Conservation (phyloP, 306 rosid genomes). For the Pterocarpus santalinus region DNA sequence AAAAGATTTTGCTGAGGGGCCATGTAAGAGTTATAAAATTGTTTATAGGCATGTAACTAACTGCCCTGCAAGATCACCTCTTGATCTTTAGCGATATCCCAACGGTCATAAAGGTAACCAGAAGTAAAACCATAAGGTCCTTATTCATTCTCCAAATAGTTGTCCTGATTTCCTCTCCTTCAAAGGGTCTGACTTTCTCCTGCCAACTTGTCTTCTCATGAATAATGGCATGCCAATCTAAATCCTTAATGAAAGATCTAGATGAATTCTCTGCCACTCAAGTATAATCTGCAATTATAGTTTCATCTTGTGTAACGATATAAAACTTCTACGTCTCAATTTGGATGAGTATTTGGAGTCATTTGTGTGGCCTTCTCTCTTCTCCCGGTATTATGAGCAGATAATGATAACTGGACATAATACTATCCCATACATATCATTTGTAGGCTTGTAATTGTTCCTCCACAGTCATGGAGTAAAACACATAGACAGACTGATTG, state of each 20-base stretch:
- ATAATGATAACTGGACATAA: conserved; percentile 2
- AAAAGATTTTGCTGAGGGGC: neutral
- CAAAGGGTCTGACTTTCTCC: neutral
- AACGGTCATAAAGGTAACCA: neutral
- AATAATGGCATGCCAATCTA: neutral
- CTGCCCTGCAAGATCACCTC: neutral
- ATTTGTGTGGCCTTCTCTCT: neutral
- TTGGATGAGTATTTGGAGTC: conserved; percentile 18
- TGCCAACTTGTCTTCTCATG: neutral
- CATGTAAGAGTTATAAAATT: neutral
- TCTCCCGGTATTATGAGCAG: neutral
- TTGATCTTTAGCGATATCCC: conserved; percentile 10
- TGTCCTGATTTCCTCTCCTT: neutral
- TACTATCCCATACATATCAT: conserved; percentile 9
- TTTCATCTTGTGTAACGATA: neutral
- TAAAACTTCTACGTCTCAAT: neutral
- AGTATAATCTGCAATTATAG: neutral
- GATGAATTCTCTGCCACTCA: conserved; percentile 9
- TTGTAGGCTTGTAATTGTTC: conserved; percentile 10
- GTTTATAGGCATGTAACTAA: neutral
- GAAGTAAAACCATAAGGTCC: conserved; percentile 5
- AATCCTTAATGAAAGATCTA: conserved; percentile 13
- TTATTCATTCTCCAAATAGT: conserved; percentile 1
- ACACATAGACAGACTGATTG: neutral
- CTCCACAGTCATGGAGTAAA: neutral